Evolutionary conservation across 164 flowering plant species (phyloP), one percentile per base, ranked within the genome.

Genomic region (Warburgia ugandensis): DNA sequence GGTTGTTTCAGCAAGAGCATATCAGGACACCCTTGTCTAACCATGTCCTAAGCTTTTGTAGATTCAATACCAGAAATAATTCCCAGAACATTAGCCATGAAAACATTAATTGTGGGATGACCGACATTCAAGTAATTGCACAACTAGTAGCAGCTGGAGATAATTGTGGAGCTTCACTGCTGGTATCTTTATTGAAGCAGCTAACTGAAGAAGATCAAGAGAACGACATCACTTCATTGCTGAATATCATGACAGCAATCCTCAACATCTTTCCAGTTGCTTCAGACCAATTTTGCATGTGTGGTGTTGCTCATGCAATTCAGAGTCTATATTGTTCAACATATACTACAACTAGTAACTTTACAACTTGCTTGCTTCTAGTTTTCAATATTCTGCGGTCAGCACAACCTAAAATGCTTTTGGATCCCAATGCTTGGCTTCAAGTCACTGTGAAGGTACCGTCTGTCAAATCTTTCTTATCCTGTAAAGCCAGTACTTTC

Each of bases 1-100:
- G 99, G 99, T 56, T 92, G 68, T 86, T 92, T 65, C 85, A 84
- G 61, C 97, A 88, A 69, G 94, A 86, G 31, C 74, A 68, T 48
- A 72, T 88, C 54, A 53, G 60, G 51, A 52, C 58, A 37, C 49
- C 71, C n/a, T 60, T 92, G 69, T 72, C 80, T 54, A 21, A 59
- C 53, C 89, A 84, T 58, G 67, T 92, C 49, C 60, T 84, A 52
- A 79, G 74, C 51, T 67, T 82, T 55, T 80, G 83, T 66, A 63
- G 69, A 64, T 58, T 45, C 45, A 67, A 50, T 53, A 41, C 40
- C 45, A 55, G 68, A 20, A 47, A 25, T 36, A 65, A 67, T 32
- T 41, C 31, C 12, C 46, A 49, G 13, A 40, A 57, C 6, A 54
- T 52, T 26, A 41, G 43, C 29, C 57, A 53, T 59, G 72, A 63